A percentile compares a stretch with the other conserved stretches of the same genome.
Conservation (phyloP, 139 green algal genomes). For the Coelastrella sp. region DNA sequence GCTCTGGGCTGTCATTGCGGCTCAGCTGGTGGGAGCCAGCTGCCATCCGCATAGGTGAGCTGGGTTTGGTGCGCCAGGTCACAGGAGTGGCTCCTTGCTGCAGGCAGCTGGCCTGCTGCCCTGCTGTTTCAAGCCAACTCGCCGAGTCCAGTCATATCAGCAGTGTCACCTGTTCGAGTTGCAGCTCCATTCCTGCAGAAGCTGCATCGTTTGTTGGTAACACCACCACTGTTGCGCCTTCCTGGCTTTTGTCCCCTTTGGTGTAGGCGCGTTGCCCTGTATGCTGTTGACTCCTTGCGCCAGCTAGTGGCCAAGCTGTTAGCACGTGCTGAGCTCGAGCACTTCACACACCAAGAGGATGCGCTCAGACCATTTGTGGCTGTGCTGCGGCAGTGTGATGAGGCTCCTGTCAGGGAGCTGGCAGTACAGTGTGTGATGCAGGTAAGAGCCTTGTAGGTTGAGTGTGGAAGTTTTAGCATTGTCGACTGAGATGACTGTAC, state of each 20-base stretch:
- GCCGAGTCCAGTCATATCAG: no score
- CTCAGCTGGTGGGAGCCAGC: constrained; percentile 87
- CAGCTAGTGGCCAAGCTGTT: constrained; percentile 82
- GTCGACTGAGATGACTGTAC: no score
- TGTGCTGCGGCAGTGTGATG: constrained; percentile 84
- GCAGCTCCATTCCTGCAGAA: no score
- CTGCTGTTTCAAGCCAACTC: no score
- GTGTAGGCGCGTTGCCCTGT: constrained; percentile 54
- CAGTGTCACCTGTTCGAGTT: no score
- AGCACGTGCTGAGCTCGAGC: constrained; percentile 81
- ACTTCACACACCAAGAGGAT: constrained; percentile 88
- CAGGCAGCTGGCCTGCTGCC: no score
- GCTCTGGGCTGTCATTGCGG: constrained; percentile 85
- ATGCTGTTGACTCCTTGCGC: constrained; percentile 85
- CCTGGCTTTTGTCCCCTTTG: no score
- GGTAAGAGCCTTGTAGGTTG: not conserved
- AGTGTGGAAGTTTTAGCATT: no score
- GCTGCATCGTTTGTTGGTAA: no score
- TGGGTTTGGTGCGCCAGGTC: not conserved
- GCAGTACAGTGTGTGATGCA: constrained; percentile 82
- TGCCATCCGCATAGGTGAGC: constrained; percentile 73
- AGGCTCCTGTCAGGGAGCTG: constrained; percentile 80
- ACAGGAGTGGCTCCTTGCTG: no score
- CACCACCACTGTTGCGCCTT: no score
- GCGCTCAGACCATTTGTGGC: constrained; percentile 92